Conservation (phyloP, 1,139 yeast genomes). For the Lizanozyma gosingica region DNA sequence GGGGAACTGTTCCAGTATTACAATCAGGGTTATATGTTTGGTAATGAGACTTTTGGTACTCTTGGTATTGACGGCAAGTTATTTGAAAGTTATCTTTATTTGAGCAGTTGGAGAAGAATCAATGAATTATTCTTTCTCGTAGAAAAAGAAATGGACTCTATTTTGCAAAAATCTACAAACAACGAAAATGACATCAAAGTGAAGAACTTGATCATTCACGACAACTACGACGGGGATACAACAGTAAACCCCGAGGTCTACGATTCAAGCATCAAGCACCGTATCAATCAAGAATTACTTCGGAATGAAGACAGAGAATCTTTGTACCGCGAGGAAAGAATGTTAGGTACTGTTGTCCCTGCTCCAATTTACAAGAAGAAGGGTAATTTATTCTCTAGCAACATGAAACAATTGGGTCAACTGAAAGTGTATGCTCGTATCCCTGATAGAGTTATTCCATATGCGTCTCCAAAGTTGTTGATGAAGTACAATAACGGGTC, state of each 20-base stretch:
- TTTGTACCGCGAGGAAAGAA: constrained; percentile 14
- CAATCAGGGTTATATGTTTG: constrained; percentile 18
- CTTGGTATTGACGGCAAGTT: constrained; percentile 31
- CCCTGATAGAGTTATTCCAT: constrained; percentile 28
- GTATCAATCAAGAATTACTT: constrained; percentile 2
- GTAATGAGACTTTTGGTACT: constrained; percentile 19
- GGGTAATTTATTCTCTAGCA: constrained; percentile 27
- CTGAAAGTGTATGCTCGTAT: constrained; percentile 26
- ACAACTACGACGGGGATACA: constrained; percentile 1
- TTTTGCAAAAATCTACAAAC: constrained; percentile 18
- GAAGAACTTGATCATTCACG: constrained; percentile 19
- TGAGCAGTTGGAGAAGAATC: constrained; percentile 28
- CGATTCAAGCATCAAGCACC: constrained; percentile 8
- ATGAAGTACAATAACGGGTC: constrained; percentile 26
- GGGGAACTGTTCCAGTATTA: constrained; percentile 21
- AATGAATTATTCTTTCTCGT: constrained; percentile 19
- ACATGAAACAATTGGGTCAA: constrained; percentile 23
- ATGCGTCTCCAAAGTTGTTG: constrained; percentile 30
- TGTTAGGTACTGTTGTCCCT: constrained; percentile 20
- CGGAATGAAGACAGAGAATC: constrained; percentile 9
- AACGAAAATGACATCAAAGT: constrained; percentile 24
- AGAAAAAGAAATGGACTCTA: constrained; percentile 30
- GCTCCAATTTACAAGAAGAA: constrained; percentile 26
- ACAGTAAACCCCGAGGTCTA: background rate
- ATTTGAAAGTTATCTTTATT: constrained; percentile 16